Percentiles rank a stretch among this genome's conserved stretches.
Evolutionary conservation across 352 stramenopile genomes (phyloP).

Genomic region (Phytophthora pseudosyringae): DNA sequence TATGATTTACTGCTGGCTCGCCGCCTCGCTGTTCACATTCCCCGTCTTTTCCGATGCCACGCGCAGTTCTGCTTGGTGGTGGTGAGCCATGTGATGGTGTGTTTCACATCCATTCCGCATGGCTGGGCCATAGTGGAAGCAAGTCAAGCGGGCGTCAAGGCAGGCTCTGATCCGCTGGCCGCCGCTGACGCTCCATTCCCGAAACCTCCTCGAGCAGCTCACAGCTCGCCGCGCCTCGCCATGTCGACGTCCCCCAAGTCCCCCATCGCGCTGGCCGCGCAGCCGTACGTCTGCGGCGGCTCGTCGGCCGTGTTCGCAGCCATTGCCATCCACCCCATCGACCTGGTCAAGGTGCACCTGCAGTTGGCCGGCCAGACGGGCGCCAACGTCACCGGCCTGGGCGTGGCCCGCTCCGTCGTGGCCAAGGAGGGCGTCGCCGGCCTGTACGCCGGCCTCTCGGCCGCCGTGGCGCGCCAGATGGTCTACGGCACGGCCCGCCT

Average conservation of each 20-base stretch:
- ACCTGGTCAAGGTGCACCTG: slow-evolving; percentile 92
- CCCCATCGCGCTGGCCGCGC: slow-evolving; percentile 58
- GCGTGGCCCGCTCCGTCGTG: slow-evolving; percentile 82
- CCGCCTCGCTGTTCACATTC: not conserved
- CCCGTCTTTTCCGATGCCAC: slow-evolving; percentile 17
- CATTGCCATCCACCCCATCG: slow-evolving; percentile 90
- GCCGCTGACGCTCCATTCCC: slow-evolving; percentile 33
- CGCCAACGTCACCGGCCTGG: slow-evolving; percentile 74
- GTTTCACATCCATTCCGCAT: slow-evolving; percentile 12
- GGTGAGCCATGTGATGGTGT: slow-evolving; percentile 27
- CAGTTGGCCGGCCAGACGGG: slow-evolving; percentile 87
- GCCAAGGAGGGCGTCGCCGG: slow-evolving; percentile 81
- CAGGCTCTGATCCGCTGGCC: not conserved
- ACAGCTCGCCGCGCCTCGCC: not conserved
- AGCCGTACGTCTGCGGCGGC: slow-evolving; percentile 85
- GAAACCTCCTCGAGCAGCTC: slow-evolving; percentile 32
- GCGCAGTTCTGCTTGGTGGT: slow-evolving; percentile 34
- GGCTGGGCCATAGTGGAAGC: slow-evolving; percentile 10
- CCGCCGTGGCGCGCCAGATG: slow-evolving; percentile 85
- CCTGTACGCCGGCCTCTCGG: slow-evolving; percentile 86
- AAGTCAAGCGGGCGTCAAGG: slow-evolving; percentile 12
- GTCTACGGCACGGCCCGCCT: slow-evolving; percentile 87
- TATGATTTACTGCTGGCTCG: not conserved
- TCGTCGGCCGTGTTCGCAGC: slow-evolving; percentile 77
- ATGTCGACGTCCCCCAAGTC: slow-evolving; percentile 48